A percentile compares a stretch with the other conserved stretches of the same genome.
These are phyloP conservation scores for Botrytis fragariae DNA, from an alignment of 2,329 filamentous ascomycete species.

Conservation along the genomic window DNA sequence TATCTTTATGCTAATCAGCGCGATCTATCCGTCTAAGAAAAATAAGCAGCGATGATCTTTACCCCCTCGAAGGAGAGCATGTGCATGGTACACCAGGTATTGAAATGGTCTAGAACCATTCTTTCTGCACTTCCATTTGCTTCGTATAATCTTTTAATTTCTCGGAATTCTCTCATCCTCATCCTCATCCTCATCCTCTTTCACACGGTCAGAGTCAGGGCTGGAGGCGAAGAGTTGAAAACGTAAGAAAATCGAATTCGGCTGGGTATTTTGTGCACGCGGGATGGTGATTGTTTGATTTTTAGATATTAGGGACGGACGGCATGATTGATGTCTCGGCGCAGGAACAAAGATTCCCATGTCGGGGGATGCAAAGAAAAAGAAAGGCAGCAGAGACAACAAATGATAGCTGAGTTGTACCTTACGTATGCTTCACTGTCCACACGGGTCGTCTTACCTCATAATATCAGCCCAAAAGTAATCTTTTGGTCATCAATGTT, in stretches of 20 bases:
- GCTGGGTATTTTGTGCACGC: background rate
- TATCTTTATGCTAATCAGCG: background rate
- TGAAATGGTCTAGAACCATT: background rate
- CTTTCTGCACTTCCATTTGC: background rate
- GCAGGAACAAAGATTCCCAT: slow-evolving; percentile 14
- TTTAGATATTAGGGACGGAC: background rate
- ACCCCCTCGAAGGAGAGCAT: background rate
- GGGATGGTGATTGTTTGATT: background rate
- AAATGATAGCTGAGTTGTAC: slow-evolving; percentile 13
- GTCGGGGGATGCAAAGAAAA: background rate
- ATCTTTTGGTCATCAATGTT: background rate
- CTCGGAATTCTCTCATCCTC: background rate
- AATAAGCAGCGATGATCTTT: slow-evolving; percentile 18
- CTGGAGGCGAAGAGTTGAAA: background rate
- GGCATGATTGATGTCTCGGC: slow-evolving; percentile 10
- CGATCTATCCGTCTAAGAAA: background rate
- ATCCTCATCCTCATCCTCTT: background rate
- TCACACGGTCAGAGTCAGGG: background rate
- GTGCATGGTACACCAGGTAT: background rate
- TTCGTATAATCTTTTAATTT: background rate
- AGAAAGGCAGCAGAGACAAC: slow-evolving; percentile 10
- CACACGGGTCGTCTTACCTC: background rate
- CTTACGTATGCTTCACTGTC: slow-evolving; percentile 8
- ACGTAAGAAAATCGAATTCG: background rate
- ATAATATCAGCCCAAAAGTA: background rate